Conservation (phyloP, 2,329 filamentous ascomycete genomes). For the Diatrype stigma region DNA sequence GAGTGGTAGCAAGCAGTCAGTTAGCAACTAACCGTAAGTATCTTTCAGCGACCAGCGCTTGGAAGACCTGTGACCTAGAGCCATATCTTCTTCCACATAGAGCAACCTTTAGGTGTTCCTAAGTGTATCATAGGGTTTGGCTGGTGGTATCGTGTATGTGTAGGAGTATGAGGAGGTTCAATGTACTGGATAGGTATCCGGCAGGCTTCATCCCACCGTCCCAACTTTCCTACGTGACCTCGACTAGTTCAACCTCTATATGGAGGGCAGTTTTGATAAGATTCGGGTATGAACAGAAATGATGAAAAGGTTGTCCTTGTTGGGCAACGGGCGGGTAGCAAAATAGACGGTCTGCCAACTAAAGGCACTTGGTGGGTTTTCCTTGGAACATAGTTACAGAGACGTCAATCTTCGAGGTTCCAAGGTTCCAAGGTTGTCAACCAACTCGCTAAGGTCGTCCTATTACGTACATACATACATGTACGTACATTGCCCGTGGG, state of each 20-base stretch:
- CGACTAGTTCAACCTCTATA: too few species aligned
- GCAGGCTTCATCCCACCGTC: neutral
- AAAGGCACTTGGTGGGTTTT: too few species aligned
- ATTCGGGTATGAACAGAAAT: neutral
- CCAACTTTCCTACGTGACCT: neutral
- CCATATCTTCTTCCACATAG: slow-evolving; percentile 12
- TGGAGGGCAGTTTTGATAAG: too few species aligned
- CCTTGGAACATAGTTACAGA: too few species aligned
- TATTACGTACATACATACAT: too few species aligned
- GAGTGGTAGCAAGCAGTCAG: neutral
- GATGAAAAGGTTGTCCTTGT: neutral
- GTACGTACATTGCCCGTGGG: too few species aligned
- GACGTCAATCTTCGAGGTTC: too few species aligned
- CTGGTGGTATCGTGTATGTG: neutral
- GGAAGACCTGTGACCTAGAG: slow-evolving; percentile 16
- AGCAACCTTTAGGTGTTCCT: neutral
- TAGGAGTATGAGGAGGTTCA: neutral
- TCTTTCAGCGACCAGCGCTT: slow-evolving; percentile 29
- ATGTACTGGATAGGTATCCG: neutral
- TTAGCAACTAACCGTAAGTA: slow-evolving; percentile 25
- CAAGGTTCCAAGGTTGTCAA: too few species aligned
- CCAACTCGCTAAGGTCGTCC: too few species aligned
- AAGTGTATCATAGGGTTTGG: neutral
- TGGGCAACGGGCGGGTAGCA: too few species aligned
- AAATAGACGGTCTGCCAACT: too few species aligned